phyloP scores from a whole-genome alignment of 1,139 yeast species.

The Pichia sp. region DNA sequence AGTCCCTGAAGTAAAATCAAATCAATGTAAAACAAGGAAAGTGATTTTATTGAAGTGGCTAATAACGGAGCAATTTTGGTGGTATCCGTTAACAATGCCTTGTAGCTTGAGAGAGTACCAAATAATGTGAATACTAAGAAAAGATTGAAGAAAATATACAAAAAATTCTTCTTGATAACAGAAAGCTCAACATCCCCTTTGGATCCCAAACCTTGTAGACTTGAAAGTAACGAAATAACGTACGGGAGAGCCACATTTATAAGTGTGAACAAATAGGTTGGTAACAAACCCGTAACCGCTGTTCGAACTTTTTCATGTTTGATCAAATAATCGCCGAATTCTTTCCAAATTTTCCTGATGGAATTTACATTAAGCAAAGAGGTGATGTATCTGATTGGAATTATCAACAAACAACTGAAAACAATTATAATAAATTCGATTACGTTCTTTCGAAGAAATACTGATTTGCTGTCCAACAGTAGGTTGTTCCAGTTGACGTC shows the following conservation, averaged over 20 bases:
- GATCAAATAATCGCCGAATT: slow-evolving; percentile 58
- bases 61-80: slow-evolving; percentile 74
- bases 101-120: slow-evolving; percentile 64
- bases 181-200: slow-evolving; percentile 80
- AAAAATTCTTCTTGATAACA: slow-evolving; percentile 73
- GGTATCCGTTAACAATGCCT: slow-evolving; percentile 69
- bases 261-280: slow-evolving; percentile 70
- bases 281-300: slow-evolving; percentile 71
- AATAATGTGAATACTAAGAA: slow-evolving; percentile 80
- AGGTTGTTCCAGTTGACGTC: slow-evolving; percentile 81
- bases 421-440: slow-evolving; percentile 63
- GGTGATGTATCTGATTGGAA: slow-evolving; percentile 72
- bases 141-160: slow-evolving; percentile 78
- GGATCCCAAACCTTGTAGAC: slow-evolving; percentile 70
- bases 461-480: slow-evolving; percentile 52
- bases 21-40: slow-evolving; percentile 78
- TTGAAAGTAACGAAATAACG: slow-evolving; percentile 65
- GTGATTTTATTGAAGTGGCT: slow-evolving; percentile 64
- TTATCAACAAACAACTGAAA: slow-evolving; percentile 60
- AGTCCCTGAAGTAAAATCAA: slow-evolving; percentile 77
- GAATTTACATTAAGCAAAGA: slow-evolving; percentile 65
- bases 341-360: slow-evolving; percentile 69
- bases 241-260: slow-evolving; percentile 73
- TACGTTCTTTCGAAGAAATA: slow-evolving; percentile 54
- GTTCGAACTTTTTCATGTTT: slow-evolving; percentile 55